Evolutionary conservation across 2,329 filamentous ascomycete genomes (phyloP).

Genomic region (Aureobasidium sp.): DNA sequence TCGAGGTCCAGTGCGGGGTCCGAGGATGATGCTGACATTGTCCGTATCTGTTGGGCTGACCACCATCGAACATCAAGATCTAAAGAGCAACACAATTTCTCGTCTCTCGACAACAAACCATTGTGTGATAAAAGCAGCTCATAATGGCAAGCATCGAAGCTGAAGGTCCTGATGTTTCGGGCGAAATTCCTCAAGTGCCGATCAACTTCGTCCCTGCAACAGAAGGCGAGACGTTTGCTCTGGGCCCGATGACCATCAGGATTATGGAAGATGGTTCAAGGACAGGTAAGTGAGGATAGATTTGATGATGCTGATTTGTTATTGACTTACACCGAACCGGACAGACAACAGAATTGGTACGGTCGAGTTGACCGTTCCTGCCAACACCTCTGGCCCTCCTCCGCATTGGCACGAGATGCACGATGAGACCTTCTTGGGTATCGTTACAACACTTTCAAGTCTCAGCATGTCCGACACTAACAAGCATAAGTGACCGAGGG

Average conservation of each 20-base stretch:
- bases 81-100: neutral
- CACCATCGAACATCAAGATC: neutral
- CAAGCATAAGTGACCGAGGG: constrained; percentile 38
- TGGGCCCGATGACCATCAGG: constrained; percentile 45
- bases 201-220: constrained; percentile 45
- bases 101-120: neutral
- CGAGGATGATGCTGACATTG: constrained; percentile 1
- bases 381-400: constrained; percentile 41
- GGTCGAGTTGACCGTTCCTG: constrained; percentile 44
- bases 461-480: neutral
- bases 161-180: constrained; percentile 10
- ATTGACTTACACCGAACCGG: neutral
- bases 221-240: constrained; percentile 42
- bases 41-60: neutral
- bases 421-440: constrained; percentile 48
- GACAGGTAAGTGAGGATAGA: constrained; percentile 32
- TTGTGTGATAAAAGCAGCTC: neutral
- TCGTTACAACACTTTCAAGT: no score
- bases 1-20: neutral
- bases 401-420: constrained; percentile 53
- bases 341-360: constrained; percentile 43
- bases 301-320: neutral
- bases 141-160: constrained; percentile 6
- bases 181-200: constrained; percentile 31
- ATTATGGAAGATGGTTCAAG: constrained; percentile 47